Evolutionary conservation across 108 stramenopile genomes (phyloP).

Genomic region (Parmales sp.): DNA sequence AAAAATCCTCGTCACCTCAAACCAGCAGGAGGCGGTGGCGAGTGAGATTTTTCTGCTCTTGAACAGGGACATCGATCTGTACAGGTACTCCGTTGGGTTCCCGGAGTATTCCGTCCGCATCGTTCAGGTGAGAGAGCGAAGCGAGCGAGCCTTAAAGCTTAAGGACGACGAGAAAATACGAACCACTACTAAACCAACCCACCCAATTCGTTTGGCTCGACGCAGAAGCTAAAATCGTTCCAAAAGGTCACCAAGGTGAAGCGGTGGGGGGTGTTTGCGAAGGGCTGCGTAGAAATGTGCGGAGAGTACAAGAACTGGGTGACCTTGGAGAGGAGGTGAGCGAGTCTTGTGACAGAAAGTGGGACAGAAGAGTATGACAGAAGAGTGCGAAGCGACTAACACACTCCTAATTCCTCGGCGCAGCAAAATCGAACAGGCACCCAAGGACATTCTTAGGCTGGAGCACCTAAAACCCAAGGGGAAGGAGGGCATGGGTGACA

Average conservation of each 20-base stretch:
- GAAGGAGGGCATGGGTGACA: slow-evolving; percentile 60
- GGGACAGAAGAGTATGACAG: no score
- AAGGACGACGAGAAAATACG: no score
- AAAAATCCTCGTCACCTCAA: slow-evolving; percentile 56
- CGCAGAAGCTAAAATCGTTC: slow-evolving; percentile 30
- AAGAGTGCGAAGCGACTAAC: no score
- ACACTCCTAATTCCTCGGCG: no score
- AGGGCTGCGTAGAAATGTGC: slow-evolving; percentile 67
- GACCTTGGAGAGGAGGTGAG: slow-evolving; percentile 39
- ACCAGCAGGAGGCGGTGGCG: slow-evolving; percentile 62
- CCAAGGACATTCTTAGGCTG: slow-evolving; percentile 70
- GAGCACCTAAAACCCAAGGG: slow-evolving; percentile 58
- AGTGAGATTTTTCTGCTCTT: slow-evolving; percentile 62
- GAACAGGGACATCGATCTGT: slow-evolving; percentile 72
- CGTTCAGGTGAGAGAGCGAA: no score
- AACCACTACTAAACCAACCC: no score
- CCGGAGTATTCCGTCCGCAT: slow-evolving; percentile 70
- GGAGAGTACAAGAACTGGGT: slow-evolving; percentile 48
- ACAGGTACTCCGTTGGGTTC: slow-evolving; percentile 71
- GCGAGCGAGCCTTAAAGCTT: no score
- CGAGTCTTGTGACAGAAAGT: no score
- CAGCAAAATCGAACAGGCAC: slow-evolving; percentile 54
- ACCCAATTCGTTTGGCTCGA: no score
- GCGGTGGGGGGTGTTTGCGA: slow-evolving; percentile 67
- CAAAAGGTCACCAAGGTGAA: slow-evolving; percentile 58